These are phyloP conservation scores for Monilinia fructicola DNA, from an alignment of 2,329 filamentous ascomycete genomes.

Conservation along the genomic window DNA sequence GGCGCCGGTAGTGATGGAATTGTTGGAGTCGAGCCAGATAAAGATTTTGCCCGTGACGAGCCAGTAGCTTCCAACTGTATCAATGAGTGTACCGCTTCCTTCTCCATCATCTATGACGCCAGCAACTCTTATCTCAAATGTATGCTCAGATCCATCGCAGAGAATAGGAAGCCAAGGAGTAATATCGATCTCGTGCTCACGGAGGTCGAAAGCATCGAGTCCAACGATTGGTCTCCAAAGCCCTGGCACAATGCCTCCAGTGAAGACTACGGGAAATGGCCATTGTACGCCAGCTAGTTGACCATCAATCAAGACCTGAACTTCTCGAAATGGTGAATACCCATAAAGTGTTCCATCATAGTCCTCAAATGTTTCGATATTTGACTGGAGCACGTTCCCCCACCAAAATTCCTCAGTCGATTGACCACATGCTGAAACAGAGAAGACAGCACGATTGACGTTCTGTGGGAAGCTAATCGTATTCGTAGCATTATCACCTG, in stretches of 20 bases:
- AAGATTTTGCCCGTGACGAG: slow-evolving; percentile 78
- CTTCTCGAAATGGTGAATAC: slow-evolving; percentile 72
- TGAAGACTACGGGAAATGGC: slow-evolving; percentile 82
- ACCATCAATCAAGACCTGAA: slow-evolving; percentile 74
- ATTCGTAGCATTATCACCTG: slow-evolving; percentile 59
- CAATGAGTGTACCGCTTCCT: slow-evolving; percentile 50
- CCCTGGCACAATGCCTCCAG: slow-evolving; percentile 73
- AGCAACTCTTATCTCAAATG: slow-evolving; percentile 65
- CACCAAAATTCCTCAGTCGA: slow-evolving; percentile 82
- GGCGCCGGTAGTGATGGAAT: slow-evolving; percentile 53
- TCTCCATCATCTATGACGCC: slow-evolving; percentile 59
- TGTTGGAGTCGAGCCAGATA: slow-evolving; percentile 62
- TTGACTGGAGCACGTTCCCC: slow-evolving; percentile 68
- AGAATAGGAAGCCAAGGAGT: slow-evolving; percentile 72
- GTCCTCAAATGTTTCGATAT: slow-evolving; percentile 57
- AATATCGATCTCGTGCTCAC: slow-evolving; percentile 80
- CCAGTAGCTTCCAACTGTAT: slow-evolving; percentile 66
- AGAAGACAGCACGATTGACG: slow-evolving; percentile 67
- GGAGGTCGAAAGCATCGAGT: slow-evolving; percentile 74
- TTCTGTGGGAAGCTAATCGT: slow-evolving; percentile 64
- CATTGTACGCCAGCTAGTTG: slow-evolving; percentile 71
- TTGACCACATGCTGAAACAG: slow-evolving; percentile 76
- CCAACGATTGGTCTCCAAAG: slow-evolving; percentile 79
- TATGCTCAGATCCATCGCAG: slow-evolving; percentile 63
- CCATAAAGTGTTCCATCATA: slow-evolving; percentile 61